A percentile compares a stretch with the other conserved stretches of the same genome.
phyloP scores from a whole-genome alignment of 805 yeast species.

The Zygotorulaspora danielsina region DNA sequence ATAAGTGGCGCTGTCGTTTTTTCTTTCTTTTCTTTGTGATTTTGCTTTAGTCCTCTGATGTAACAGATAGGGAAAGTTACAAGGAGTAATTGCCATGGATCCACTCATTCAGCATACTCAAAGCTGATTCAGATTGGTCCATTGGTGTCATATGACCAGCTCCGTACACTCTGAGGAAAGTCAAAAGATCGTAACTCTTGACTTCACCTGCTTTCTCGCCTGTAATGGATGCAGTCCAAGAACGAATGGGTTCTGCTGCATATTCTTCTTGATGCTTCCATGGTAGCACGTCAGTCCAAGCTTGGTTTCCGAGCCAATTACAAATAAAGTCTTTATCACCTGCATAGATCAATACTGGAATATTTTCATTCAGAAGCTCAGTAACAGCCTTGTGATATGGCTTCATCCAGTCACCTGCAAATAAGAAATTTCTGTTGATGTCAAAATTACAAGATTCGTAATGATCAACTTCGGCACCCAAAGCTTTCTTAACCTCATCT shows the following conservation, averaged over 20 bases:
- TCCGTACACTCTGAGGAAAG: conserved; percentile 77
- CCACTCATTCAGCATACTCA: conserved; percentile 87
- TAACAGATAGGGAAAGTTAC: too few relatives aligned
- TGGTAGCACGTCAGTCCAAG: conserved; percentile 73
- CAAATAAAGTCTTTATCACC: conserved; percentile 97
- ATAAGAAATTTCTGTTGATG: conserved; percentile 72
- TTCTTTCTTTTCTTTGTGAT: too few relatives aligned
- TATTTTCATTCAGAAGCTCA: conserved; percentile 60
- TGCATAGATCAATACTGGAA: conserved; percentile 87
- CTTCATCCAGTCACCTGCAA: conserved; percentile 89
- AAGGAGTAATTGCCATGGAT: conserved; percentile 55
- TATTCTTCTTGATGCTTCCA: conserved; percentile 59
- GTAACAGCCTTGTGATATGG: conserved; percentile 78
- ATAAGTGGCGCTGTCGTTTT: too few relatives aligned
- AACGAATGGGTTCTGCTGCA: conserved; percentile 40
- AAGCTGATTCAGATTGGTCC: conserved; percentile 75
- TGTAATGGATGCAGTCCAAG: conserved; percentile 43
- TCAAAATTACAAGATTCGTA: conserved; percentile 75
- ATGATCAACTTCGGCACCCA: conserved; percentile 85
- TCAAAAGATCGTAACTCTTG: conserved; percentile 62
- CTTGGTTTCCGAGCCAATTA: conserved; percentile 93
- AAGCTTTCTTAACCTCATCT: conserved; percentile 68
- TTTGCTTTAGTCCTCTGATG: too few relatives aligned
- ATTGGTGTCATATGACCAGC: conserved; percentile 97
- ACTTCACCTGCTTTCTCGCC: conserved; percentile 62